Evolutionary conservation across 768 basidiomycete species (phyloP), one percentile per base, ranked within the genome.

Genomic region (Atractiella rhizophila): DNA sequence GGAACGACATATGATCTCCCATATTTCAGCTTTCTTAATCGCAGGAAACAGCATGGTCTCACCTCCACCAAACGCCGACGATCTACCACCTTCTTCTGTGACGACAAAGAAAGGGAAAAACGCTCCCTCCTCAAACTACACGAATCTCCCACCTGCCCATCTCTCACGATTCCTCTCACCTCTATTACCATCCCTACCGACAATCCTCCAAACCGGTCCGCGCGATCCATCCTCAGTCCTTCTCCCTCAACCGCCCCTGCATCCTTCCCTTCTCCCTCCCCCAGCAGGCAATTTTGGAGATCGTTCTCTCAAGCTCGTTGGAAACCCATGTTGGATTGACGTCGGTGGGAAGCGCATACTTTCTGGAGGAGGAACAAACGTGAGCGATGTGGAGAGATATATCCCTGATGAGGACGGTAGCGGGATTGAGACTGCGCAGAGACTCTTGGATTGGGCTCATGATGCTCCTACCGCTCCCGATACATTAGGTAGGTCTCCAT

Each of bases 401-500:
- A n/a, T n/a, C n/a, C n/a, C n/a, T n/a, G n/a, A n/a, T n/a, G n/a
- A n/a, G n/a, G n/a, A n/a, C n/a, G n/a, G n/a, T n/a, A n/a, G n/a
- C n/a, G 67, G 75, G 29, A 56, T 88, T 26, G 68, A 68, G 3
- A 66, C 94, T 45, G 68, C 80, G 9, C 68, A 73, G 52, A 64
- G 74, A 30, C 86, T 83, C 10, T 64, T 98, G 26, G 69, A 66
- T 51, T 98, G 88, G 91, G 65, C 85, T 43, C 88, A 96, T 61
- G 71, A 91, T 57, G 85, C 91, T n/a, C 91, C 91, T 4, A 96
- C 91, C 7, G 88, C 88, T 20, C 91, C 91, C 21, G 91, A 98
- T 59, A 98, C 91, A 1, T 66, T 98, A 4, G 94, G 65, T 65
- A 39, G 51, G 63, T 51, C 27, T 20, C 27, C 29, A 25, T 29